These are phyloP conservation scores for Chlorella sorokiniana DNA, from an alignment of 139 green algal species.

Conservation along the genomic window DNA sequence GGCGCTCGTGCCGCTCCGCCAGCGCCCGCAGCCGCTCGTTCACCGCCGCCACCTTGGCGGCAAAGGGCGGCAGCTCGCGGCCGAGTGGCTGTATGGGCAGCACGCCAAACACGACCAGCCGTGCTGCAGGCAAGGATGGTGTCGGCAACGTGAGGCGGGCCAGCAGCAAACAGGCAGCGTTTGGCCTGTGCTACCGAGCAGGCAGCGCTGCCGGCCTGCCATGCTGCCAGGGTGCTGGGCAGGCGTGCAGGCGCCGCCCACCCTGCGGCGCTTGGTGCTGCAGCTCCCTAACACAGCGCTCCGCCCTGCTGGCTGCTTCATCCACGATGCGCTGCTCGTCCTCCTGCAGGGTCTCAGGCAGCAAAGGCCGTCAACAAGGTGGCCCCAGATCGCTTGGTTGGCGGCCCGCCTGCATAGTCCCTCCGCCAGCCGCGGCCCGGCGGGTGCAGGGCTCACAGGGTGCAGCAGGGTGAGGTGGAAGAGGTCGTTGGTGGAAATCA, in stretches of 20 bases:
- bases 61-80: not conserved
- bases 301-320: not conserved
- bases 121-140: not conserved
- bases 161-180: not conserved
- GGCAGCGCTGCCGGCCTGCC: not conserved
- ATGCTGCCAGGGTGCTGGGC: not conserved
- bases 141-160: no score
- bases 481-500: slow-evolving; percentile 31
- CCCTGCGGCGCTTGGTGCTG: not conserved
- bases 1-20: not conserved
- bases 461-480: not conserved
- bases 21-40: not conserved
- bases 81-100: not conserved
- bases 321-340: not conserved
- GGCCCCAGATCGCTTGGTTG: no score
- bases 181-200: not conserved
- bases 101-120: not conserved
- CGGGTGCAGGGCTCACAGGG: not conserved
- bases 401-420: not conserved
- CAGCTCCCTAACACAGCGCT: not conserved
- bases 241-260: not conserved
- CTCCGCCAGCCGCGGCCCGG: not conserved
- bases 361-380: no score
- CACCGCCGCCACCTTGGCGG: not conserved
- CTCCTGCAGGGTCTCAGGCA: no score